phyloP scores from a whole-genome alignment of 1,284 basidiomycete genomes.

The Heliocybe sulcata region DNA sequence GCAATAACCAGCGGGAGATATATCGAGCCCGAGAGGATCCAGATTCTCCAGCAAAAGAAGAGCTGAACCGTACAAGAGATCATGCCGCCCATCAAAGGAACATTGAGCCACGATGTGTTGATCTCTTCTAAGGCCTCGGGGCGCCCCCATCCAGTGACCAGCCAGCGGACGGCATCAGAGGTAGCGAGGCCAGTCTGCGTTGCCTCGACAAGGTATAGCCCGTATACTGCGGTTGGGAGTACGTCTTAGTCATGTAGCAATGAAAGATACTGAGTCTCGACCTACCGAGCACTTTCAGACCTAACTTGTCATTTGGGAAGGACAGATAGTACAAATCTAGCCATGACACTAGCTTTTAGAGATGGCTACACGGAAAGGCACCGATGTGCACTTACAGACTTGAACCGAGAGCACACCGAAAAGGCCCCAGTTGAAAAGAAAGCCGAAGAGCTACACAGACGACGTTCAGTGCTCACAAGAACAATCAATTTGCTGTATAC shows the following conservation, averaged over 20 bases:
- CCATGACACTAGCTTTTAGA: too few species aligned
- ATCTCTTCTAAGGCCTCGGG: slow-evolving; percentile 5
- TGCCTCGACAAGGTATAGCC: slow-evolving; percentile 9
- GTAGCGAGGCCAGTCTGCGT: slow-evolving; percentile 12
- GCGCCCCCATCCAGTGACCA: slow-evolving; percentile 12
- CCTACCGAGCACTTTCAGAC: slow-evolving; percentile 2
- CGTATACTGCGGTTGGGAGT: slow-evolving; percentile 8
- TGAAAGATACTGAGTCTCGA: slow-evolving; percentile 1
- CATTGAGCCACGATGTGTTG: slow-evolving; percentile 14
- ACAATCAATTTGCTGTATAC: too few species aligned
- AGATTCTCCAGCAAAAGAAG: slow-evolving; percentile 15
- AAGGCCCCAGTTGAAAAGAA: slow-evolving; percentile 10
- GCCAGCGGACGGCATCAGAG: slow-evolving; percentile 8
- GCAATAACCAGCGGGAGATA: slow-evolving; percentile 7
- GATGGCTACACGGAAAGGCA: slow-evolving; percentile 1
- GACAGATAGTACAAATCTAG: too few species aligned
- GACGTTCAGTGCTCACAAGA: too few species aligned
- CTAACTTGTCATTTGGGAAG: too few species aligned
- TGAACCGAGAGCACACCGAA: slow-evolving; percentile 8
- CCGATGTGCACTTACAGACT: slow-evolving; percentile 7
- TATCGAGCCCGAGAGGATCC: slow-evolving; percentile 8
- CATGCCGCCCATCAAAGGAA: slow-evolving; percentile 13
- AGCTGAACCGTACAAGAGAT: slow-evolving; percentile 12
- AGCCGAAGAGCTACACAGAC: slow-evolving; percentile 7
- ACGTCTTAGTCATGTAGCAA: background rate